Percentiles rank a stretch among this genome's conserved stretches.
phyloP scores from a whole-genome alignment of 768 basidiomycete genomes.

The Lactarius hatsudake region DNA sequence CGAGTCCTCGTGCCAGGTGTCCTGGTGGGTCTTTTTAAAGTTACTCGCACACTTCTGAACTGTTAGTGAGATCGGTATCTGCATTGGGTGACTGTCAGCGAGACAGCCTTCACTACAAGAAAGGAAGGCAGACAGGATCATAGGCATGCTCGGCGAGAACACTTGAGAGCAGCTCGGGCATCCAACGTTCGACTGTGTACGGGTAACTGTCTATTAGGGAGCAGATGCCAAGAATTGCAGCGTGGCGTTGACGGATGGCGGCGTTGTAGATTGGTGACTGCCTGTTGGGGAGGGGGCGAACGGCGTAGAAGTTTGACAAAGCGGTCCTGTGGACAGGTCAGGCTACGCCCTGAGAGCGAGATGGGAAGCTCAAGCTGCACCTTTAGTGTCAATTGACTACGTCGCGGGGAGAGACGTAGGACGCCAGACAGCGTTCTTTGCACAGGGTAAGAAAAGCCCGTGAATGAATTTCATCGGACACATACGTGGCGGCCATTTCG shows the following conservation, averaged over 20 bases:
- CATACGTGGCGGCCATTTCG: conserved; percentile 83
- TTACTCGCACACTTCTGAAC: conserved; percentile 77
- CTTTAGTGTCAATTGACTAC: conserved; percentile 72
- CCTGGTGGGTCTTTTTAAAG: conserved; percentile 80
- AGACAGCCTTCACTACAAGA: neutral
- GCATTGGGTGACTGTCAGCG: conserved; percentile 21
- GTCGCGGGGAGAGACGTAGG: conserved; percentile 73
- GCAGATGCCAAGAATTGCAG: conserved; percentile 91
- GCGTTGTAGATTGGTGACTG: conserved; percentile 63
- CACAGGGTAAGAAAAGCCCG: neutral
- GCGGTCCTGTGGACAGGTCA: conserved; percentile 52
- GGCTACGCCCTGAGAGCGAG: conserved; percentile 31
- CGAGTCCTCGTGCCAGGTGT: conserved; percentile 89
- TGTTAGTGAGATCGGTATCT: conserved; percentile 83
- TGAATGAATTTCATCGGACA: conserved; percentile 31
- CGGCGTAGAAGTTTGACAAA: conserved; percentile 73
- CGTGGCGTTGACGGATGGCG: conserved; percentile 77
- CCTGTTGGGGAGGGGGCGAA: conserved; percentile 60
- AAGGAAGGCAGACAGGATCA: conserved; percentile 55
- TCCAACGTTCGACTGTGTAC: conserved; percentile 93
- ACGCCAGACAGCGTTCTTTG: conserved; percentile 80
- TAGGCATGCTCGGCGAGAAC: conserved; percentile 81
- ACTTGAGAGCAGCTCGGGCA: conserved; percentile 79
- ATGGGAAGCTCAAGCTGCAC: conserved; percentile 38
- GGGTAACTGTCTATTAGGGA: conserved; percentile 93